These are phyloP conservation scores for Rhodotorula babjevae DNA, from an alignment of 768 basidiomycete species.

Conservation along the genomic window DNA sequence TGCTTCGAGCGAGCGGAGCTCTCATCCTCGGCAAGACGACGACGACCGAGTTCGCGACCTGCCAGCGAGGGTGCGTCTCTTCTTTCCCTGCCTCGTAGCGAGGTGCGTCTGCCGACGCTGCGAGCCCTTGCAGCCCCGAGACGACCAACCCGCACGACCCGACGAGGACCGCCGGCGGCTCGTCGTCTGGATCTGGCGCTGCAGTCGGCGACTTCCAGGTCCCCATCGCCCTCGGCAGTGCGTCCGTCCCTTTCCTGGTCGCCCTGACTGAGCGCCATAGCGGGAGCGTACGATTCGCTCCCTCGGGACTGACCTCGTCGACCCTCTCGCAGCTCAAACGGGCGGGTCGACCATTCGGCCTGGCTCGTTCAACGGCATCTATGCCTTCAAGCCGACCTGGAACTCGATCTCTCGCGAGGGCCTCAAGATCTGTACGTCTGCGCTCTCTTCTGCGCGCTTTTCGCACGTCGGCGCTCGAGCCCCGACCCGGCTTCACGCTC, in stretches of 20 bases:
- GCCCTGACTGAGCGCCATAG: constrained; percentile 1
- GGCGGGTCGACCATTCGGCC: constrained; percentile 45
- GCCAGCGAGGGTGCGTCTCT: constrained; percentile 28
- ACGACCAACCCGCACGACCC: constrained; percentile 44
- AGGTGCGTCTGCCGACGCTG: neutral
- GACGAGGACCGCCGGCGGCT: constrained; percentile 44
- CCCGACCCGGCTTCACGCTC: no score
- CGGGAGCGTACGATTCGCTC: no score
- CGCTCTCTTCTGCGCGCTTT: no score
- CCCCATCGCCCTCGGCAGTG: constrained; percentile 44
- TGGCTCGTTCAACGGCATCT: constrained; percentile 46
- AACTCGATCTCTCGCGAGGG: constrained; percentile 45
- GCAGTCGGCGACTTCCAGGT: constrained; percentile 46
- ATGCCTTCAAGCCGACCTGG: constrained; percentile 46
- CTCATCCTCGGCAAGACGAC: constrained; percentile 39
- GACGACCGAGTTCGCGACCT: constrained; percentile 45
- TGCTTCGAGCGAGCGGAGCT: constrained; percentile 43
- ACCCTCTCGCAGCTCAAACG: constrained; percentile 21
- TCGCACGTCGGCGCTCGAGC: no score
- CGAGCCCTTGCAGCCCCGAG: neutral
- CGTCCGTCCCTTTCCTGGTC: constrained; percentile 12
- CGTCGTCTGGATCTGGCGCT: constrained; percentile 46
- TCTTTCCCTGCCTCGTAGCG: neutral
- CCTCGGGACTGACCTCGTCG: neutral
- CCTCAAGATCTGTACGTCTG: constrained; percentile 39